Evolutionary conservation across 768 basidiomycete genomes (phyloP), one percentile per base, ranked within the genome.

Genomic region (Boletus speciosus): DNA sequence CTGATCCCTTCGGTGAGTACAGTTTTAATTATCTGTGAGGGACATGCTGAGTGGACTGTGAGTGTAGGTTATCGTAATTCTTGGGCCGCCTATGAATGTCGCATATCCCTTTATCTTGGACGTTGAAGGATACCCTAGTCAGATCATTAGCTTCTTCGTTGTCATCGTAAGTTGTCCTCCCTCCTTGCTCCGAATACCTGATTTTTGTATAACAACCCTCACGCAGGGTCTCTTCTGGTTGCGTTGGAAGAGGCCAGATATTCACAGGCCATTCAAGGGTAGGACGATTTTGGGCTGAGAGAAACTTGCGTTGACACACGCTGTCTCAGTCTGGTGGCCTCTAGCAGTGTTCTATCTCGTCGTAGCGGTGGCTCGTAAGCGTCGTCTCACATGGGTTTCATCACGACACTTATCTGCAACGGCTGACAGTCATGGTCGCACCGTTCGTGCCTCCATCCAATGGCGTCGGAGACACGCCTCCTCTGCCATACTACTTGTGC

Each of bases 61-160:
- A 10, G 7, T 73, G 60, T 25, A 66, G 81, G 73, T 35, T 76
- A 76, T 83, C 39, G 71, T 83, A 41, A 83, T 83, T 44, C 60
- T 83, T 31, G 81, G 65, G 2, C 80, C 81, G 0, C 81, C 82
- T 2, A 74, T 78, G 7, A 54, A 65, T 1, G 74, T 82, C 8
- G 82, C 75, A 0, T 85, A 82, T 57, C 81, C 82, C 0, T 84
- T 85, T 58, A 83, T 84, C 49, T 69, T 84, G 5, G 81, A 84
- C 48, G 70, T 84, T 12, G 74, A 81, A 49, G 66, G 64, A 41
- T 69, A 70, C 44, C 83, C 82, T 4, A 52, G 41, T 37, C 82
- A 83, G 54, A 81, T 84, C 23, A 76, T 85, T 58, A 77, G 79
- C 55, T 60, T 84, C 3, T 80, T 83, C 59, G 73, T 84, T 43